A percentile compares a stretch with the other conserved stretches of the same genome.
phyloP scores from a whole-genome alignment of 1,284 basidiomycete species.

The Termitomyces sp. region DNA sequence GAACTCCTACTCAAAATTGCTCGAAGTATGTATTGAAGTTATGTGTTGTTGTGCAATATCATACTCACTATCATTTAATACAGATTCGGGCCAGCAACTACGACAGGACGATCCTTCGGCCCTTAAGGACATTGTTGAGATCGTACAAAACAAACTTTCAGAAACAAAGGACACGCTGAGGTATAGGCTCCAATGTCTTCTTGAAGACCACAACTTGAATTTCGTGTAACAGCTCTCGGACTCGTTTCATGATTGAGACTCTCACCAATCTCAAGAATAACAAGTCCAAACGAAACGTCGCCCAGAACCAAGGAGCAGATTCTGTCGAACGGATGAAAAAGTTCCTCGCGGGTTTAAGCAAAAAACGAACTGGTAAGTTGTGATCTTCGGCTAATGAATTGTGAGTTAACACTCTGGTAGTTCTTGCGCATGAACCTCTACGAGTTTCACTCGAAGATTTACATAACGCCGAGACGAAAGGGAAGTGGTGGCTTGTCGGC shows the following conservation, averaged over 20 bases:
- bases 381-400: background rate
- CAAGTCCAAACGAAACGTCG: constrained; percentile 63
- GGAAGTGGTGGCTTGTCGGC: constrained; percentile 99
- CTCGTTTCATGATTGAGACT: constrained; percentile 91
- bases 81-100: constrained; percentile 83
- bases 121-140: constrained; percentile 79
- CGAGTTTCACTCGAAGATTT: constrained; percentile 85
- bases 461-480: constrained; percentile 77
- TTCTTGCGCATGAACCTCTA: constrained; percentile 77
- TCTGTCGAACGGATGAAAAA: constrained; percentile 82
- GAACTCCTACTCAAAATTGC: constrained; percentile 87
- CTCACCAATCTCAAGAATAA: constrained; percentile 89
- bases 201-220: background rate
- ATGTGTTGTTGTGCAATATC: background rate
- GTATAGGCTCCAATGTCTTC: constrained; percentile 29
- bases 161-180: constrained; percentile 53
- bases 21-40: constrained; percentile 55
- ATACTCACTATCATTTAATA: background rate
- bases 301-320: constrained; percentile 63
- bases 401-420: constrained; percentile 33
- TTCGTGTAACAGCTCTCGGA: constrained; percentile 56
- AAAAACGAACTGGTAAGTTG: constrained; percentile 66
- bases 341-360: constrained; percentile 69
- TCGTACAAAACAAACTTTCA: constrained; percentile 72
- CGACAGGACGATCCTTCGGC: constrained; percentile 85